These are phyloP conservation scores for Yarrowia divulgata DNA, from an alignment of 805 yeast species.

Conservation along the genomic window DNA sequence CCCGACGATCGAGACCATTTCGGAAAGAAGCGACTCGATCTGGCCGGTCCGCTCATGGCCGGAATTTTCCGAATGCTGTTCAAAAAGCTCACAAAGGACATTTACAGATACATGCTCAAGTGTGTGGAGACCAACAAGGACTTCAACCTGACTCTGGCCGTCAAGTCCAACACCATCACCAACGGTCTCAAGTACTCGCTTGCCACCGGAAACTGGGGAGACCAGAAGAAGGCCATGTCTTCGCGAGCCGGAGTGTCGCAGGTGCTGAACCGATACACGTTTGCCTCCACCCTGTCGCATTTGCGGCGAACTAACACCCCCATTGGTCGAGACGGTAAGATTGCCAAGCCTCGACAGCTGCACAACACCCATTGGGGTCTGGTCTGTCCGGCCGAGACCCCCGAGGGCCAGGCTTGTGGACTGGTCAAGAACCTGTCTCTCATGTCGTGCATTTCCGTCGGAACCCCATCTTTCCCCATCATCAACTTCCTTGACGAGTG, in stretches of 20 bases:
- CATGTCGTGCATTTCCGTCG: conserved; percentile 98
- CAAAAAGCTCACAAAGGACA: conserved; percentile 94
- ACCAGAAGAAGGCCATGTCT: conserved; percentile 98
- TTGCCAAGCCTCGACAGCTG: conserved; percentile 98
- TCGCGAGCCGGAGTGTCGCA: conserved; percentile 99
- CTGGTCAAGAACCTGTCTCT: conserved; percentile 93
- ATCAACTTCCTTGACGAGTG: conserved; percentile 93
- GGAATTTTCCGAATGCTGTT: conserved; percentile 92
- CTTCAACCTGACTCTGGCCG: conserved; percentile 94
- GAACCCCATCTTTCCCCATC: conserved; percentile 96
- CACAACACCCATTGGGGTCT: conserved; percentile 99
- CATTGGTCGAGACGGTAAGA: conserved; percentile 98
- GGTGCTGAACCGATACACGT: conserved; percentile 96
- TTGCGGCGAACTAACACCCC: conserved; percentile 99
- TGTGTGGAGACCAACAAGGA: conserved; percentile 98
- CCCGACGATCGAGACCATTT: conserved; percentile 99
- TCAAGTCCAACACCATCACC: conserved; percentile 94
- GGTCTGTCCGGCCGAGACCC: conserved; percentile 99
- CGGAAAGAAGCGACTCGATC: conserved; percentile 97
- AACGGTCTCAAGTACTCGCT: conserved; percentile 96
- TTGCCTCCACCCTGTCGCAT: conserved; percentile 98
- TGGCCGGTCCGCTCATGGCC: conserved; percentile 97
- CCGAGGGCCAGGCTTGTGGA: conserved; percentile 99
- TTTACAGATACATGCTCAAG: conserved; percentile 97
- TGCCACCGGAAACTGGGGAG: conserved; percentile 99